A percentile compares a stretch with the other conserved stretches of the same genome.
Conservation (phyloP, 129 eudicot species). For the Saposhnikovia divaricata region DNA sequence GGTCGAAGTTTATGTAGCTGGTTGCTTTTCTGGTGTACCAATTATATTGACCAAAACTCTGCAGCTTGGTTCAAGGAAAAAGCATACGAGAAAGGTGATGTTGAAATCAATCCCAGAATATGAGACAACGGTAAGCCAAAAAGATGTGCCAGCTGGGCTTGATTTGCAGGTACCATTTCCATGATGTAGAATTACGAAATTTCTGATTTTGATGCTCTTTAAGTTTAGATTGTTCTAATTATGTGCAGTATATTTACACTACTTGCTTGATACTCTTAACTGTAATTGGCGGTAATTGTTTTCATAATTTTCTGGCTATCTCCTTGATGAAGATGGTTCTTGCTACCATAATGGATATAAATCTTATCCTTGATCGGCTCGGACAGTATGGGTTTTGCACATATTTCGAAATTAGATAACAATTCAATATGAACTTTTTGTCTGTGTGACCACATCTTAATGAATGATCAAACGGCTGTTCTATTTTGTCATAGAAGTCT, state of each 20-base stretch:
- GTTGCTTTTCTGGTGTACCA: slow-evolving; percentile 61
- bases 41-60: slow-evolving; percentile 58
- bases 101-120: slow-evolving; percentile 77
- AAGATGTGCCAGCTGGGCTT: slow-evolving; percentile 31
- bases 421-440: slow-evolving; percentile 20
- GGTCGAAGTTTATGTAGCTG: slow-evolving; percentile 81
- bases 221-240: not conserved
- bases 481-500: not conserved
- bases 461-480: not conserved
- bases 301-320: not conserved
- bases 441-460: slow-evolving; percentile 14
- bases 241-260: not conserved
- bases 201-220: not conserved
- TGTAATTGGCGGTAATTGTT: not conserved
- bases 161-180: slow-evolving; percentile 39
- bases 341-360: slow-evolving; percentile 13
- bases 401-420: slow-evolving; percentile 31
- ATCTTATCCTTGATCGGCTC: slow-evolving; percentile 35
- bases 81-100: slow-evolving; percentile 46
- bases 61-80: slow-evolving; percentile 39
- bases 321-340: slow-evolving; percentile 11
- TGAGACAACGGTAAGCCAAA: slow-evolving; percentile 34
- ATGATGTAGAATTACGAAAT: not conserved
- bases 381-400: slow-evolving; percentile 48
- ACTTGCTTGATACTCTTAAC: not conserved